Conservation (phyloP, 73 alveolate species). For the Paramecium sexaurelia region DNA sequence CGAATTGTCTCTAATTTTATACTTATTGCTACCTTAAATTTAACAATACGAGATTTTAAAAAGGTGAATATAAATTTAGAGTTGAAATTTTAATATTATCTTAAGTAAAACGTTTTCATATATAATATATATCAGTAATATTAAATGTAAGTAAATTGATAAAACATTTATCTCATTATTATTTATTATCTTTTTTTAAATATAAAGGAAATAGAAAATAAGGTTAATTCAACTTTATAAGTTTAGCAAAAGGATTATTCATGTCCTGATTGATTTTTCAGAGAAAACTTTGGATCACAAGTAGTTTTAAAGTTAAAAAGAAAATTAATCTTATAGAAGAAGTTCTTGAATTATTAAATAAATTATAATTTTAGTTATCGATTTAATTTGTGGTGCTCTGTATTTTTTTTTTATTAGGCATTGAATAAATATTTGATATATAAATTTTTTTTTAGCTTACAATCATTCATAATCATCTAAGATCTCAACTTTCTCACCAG, state of each 20-base stretch:
- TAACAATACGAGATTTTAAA: background rate
- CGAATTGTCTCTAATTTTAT: background rate
- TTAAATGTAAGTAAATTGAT: too few relatives aligned
- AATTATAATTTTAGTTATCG: too few relatives aligned
- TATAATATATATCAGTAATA: background rate
- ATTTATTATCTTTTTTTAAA: background rate
- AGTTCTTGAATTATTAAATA: background rate
- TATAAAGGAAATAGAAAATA: background rate
- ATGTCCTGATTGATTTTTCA: background rate
- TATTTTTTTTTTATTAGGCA: background rate
- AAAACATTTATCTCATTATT: background rate
- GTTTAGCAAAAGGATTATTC: background rate
- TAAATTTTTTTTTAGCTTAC: background rate
- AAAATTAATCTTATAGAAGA: background rate
- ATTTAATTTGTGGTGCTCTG: too few relatives aligned
- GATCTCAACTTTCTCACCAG: constrained; percentile 63
- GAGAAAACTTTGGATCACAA: background rate
- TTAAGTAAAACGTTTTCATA: background rate
- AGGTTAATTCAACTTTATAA: background rate
- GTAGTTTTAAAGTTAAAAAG: background rate
- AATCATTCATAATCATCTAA: constrained; percentile 5
- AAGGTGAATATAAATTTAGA: background rate
- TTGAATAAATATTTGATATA: background rate
- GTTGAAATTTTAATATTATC: background rate
- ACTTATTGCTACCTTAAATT: background rate